Evolutionary conservation across 108 stramenopile genomes (phyloP), one percentile per base, ranked within the genome.

Genomic region (Nitzschia sp.): DNA sequence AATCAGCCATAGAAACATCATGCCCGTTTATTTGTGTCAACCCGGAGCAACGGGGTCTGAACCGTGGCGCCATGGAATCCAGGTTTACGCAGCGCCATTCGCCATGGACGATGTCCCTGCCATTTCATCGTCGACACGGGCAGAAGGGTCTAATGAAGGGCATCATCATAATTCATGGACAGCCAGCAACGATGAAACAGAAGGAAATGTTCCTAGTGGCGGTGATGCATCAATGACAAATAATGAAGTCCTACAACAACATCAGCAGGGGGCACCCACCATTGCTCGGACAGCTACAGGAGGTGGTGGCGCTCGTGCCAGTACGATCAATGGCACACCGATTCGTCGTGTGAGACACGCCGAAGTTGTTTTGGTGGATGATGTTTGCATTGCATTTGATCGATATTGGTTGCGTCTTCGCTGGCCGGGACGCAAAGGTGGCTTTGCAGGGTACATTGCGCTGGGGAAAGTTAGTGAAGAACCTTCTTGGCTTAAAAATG

Each of bases 21-120:
- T 94, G 93, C 93, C 93, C 25, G 81, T 94, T 23, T 94, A 94
- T 54, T 76, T 91, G 23, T 94, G 90, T 63, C 82, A 84, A 32
- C 86, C 93, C 17, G 93, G 93, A 21, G 21, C 31, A 24, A 24
- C 46, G 23, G 61, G 83, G 36, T 66, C 71, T 30, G 93, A 94
- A 51, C 90, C 93, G 25, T 94, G 93, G 93, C 74, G 86, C 0
- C 85, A 91, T 62, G 90, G 86, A 11, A 66, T 94, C 24, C 85
- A 80, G 33, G 89, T 94, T 15, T 89, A 87, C 70, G 86, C 85
- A 0, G 69, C 81, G 51, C 93, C 93, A 2, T 87, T 87, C 67
- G 62, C 65, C 24, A 61, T 90, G 24, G 66, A 66, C 51, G 74
- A 66, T 27, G 29, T 64, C 2, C 34, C 48, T 53, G 46, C 27